Percentiles rank a stretch among this genome's conserved stretches.
These are phyloP conservation scores for Solanum clarkiae DNA, from an alignment of 257 asterid genomes.

Conservation along the genomic window DNA sequence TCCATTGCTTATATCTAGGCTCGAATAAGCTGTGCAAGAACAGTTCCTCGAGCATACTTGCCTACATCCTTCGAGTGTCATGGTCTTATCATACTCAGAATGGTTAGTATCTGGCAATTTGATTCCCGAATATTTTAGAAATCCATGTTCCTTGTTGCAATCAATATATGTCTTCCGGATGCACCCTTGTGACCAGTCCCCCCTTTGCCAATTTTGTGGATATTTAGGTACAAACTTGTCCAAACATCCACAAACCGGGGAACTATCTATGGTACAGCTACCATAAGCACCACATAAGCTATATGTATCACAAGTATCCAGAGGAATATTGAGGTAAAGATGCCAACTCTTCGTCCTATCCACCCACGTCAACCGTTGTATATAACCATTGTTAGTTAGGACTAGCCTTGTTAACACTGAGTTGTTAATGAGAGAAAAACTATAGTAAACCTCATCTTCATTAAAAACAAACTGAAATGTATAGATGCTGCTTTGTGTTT, in stretches of 20 bases:
- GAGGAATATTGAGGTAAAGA: background rate
- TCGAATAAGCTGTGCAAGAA: slow-evolving; percentile 20
- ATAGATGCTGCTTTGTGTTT: background rate
- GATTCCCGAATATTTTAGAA: slow-evolving; percentile 8
- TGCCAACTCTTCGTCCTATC: background rate
- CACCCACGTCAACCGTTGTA: background rate
- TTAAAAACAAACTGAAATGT: background rate
- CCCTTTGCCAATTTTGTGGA: slow-evolving; percentile 4
- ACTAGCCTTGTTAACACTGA: background rate
- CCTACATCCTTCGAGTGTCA: slow-evolving; percentile 15
- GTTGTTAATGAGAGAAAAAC: background rate
- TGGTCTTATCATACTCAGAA: slow-evolving; percentile 6
- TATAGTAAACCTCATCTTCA: background rate
- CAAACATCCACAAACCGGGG: slow-evolving; percentile 7
- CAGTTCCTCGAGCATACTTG: slow-evolving; percentile 13
- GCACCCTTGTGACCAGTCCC: slow-evolving; percentile 21
- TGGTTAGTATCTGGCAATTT: slow-evolving; percentile 15
- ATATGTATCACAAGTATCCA: background rate
- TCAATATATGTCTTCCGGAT: slow-evolving; percentile 1
- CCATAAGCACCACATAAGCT: background rate
- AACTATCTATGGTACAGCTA: background rate
- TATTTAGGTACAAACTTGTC: slow-evolving; percentile 5
- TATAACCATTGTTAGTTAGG: background rate
- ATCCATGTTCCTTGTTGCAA: slow-evolving; percentile 7
- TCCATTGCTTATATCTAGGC: slow-evolving; percentile 6